These are phyloP conservation scores for Hapsidospora chrysogenum DNA, from an alignment of 495 filamentous ascomycete genomes.

Conservation along the genomic window DNA sequence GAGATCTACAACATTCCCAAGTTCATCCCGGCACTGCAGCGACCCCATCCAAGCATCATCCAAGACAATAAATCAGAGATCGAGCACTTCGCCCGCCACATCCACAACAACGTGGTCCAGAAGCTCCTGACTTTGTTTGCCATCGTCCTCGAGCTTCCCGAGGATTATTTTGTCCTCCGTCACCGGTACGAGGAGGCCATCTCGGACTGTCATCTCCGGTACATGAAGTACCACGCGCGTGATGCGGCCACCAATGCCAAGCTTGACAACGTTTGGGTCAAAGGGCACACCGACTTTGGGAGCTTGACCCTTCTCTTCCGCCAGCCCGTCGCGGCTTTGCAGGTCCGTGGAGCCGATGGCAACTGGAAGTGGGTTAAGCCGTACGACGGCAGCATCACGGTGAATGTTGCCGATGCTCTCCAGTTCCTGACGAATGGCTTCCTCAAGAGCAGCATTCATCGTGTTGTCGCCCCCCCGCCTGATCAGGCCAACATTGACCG, in stretches of 20 bases:
- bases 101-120: constrained; percentile 25
- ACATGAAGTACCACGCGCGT: constrained; percentile 35
- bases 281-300: constrained; percentile 41
- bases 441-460: constrained; percentile 35
- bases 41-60: constrained; percentile 13
- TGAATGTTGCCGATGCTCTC: constrained; percentile 35
- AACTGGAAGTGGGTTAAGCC: constrained; percentile 35
- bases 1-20: constrained; percentile 37
- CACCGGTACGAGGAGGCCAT: constrained; percentile 33
- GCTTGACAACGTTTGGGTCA: constrained; percentile 15
- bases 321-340: constrained; percentile 33
- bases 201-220: constrained; percentile 33
- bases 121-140: constrained; percentile 34
- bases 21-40: constrained; percentile 21
- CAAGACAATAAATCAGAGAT: constrained; percentile 20
- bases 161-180: constrained; percentile 28
- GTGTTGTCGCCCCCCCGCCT: constrained; percentile 29
- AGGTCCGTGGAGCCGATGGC: constrained; percentile 20
- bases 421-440: constrained; percentile 31
- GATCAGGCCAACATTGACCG: constrained; percentile 35
- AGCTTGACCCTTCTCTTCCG: constrained; percentile 37
- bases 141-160: constrained; percentile 32
- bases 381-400: constrained; percentile 33
- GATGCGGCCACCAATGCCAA: constrained; percentile 21
- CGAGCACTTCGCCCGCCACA: constrained; percentile 22